Evolutionary conservation across 2,329 filamentous ascomycete genomes (phyloP), one percentile per base, ranked within the genome.

Genomic region (Calonectria pseudoreteaudii): DNA sequence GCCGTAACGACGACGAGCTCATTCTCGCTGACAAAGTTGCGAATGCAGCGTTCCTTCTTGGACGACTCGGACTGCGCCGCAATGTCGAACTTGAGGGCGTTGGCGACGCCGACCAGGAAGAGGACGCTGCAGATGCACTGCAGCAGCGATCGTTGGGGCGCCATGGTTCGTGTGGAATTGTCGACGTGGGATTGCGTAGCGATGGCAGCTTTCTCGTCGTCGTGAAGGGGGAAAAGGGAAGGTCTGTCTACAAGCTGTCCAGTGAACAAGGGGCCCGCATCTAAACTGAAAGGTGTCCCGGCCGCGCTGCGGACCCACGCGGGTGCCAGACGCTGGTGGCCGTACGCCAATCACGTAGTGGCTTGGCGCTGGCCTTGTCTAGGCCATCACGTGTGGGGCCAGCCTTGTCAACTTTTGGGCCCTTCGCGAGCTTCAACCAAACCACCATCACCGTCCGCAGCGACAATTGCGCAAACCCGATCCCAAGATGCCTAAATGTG

Each of bases 1-100:
- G 96, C 94, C 71, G 96, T 98, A 68, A 99, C 96, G 41, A 98
- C 96, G 52, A 99, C 97, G 78, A 99, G 88, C 77, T 97, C 98
- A 83, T 98, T 95, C 86, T 92, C 94, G 75, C 92, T 91, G 78
- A 98, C 96, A 85, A 98, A 99, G 88, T 99, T 99, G 84, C 96
- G 92, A 85, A 99, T 94, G 88, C 97, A 99, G 87, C 96, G 91
- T 87, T 96, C 94, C 82, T 93, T 91, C 80, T 93, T 92, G 84
- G 91, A 88, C 78, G 71, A 82, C 81, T 85, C 83, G 75, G 87
- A 86, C 77, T 92, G 90, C 56, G 95, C 95, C 81, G 91, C 86
- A 75, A 99, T 91, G 82, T 99, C 97, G 90, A 99, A 98, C 88
- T 98, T 98, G 81, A 99, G 92, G 73, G 95, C 95, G 78, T 89